Percentiles rank a stretch among this genome's conserved stretches.
Conservation (phyloP, 2,329 filamentous ascomycete species). For the Golovinomyces cichoracearum region DNA sequence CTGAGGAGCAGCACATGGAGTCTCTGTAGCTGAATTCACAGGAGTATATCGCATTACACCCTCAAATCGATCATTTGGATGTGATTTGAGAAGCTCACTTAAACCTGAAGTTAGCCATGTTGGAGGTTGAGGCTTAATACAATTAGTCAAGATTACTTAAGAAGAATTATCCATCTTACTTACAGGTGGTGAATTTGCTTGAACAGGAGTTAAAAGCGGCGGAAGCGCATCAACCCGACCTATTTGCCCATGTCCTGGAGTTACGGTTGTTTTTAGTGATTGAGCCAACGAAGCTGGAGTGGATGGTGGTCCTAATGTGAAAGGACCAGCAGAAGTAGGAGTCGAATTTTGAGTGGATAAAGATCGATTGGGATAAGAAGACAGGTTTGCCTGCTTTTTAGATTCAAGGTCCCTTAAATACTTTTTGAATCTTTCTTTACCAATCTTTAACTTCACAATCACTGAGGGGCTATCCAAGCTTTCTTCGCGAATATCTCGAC, state of each 20-base stretch:
- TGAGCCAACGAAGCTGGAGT: slow-evolving; percentile 16
- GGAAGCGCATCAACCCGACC: slow-evolving; percentile 41
- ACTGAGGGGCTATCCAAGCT: slow-evolving; percentile 38
- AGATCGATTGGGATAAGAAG: slow-evolving; percentile 21
- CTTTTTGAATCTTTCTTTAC: slow-evolving; percentile 43
- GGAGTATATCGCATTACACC: slow-evolving; percentile 74
- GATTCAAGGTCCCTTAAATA: slow-evolving; percentile 30
- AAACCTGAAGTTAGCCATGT: slow-evolving; percentile 58
- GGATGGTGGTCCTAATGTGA: slow-evolving; percentile 27
- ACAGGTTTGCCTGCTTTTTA: slow-evolving; percentile 18
- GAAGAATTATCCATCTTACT: slow-evolving; percentile 16
- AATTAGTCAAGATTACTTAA: background rate
- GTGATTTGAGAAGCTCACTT: slow-evolving; percentile 38
- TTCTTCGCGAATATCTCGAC: slow-evolving; percentile 49
- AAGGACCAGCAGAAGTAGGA: slow-evolving; percentile 22
- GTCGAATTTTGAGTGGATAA: slow-evolving; percentile 18
- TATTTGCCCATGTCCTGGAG: slow-evolving; percentile 25
- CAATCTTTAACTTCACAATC: slow-evolving; percentile 50
- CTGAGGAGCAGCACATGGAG: slow-evolving; percentile 28
- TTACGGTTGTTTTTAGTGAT: slow-evolving; percentile 11
- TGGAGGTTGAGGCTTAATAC: slow-evolving; percentile 49
- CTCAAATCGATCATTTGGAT: slow-evolving; percentile 66
- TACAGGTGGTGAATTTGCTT: slow-evolving; percentile 33
- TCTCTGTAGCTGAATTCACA: slow-evolving; percentile 45
- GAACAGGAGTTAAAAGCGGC: slow-evolving; percentile 24